A percentile compares a stretch with the other conserved stretches of the same genome.
phyloP scores from a whole-genome alignment of 306 rosid genomes.

The Abrus pulchellus region DNA sequence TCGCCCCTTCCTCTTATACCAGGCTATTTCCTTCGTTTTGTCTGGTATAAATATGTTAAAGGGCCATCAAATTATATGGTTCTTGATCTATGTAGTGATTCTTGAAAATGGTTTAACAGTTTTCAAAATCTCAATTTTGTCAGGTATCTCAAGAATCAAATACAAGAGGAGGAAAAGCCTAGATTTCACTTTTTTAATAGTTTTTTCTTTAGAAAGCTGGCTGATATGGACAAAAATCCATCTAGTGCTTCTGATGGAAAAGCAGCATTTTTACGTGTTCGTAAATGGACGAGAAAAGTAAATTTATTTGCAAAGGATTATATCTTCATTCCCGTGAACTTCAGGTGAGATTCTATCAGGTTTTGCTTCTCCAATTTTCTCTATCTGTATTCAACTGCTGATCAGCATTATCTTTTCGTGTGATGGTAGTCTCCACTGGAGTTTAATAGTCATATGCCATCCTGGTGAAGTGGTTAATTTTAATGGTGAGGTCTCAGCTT shows the following conservation, averaged over 20 bases:
- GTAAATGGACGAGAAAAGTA: constrained; percentile 97
- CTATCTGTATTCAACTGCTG: constrained; percentile 49
- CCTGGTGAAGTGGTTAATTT: constrained; percentile 81
- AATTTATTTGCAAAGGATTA: constrained; percentile 88
- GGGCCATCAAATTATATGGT: background rate
- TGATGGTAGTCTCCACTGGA: constrained; percentile 90
- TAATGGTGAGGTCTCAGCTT: constrained; percentile 64
- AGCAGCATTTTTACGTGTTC: constrained; percentile 95
- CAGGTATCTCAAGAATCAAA: constrained; percentile 88
- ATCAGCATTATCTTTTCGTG: constrained; percentile 40
- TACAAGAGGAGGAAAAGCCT: constrained; percentile 71
- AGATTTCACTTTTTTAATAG: constrained; percentile 93
- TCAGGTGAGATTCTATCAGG: constrained; percentile 68
- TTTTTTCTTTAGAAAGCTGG: constrained; percentile 96
- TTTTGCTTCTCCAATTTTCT: constrained; percentile 43
- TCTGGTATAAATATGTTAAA: background rate
- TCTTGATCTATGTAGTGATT: constrained; percentile 1
- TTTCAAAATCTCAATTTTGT: constrained; percentile 32
- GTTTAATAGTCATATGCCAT: constrained; percentile 90
- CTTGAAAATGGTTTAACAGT: constrained; percentile 27
- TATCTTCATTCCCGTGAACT: constrained; percentile 94
- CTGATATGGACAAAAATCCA: constrained; percentile 97
- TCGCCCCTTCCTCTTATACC: background rate
- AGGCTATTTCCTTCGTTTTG: background rate
- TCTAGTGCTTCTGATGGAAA: constrained; percentile 86